Evolutionary conservation across 176 grass and related monocot genomes (phyloP), one percentile per base, ranked within the genome.

Genomic region (Phoenix roebelenii): DNA sequence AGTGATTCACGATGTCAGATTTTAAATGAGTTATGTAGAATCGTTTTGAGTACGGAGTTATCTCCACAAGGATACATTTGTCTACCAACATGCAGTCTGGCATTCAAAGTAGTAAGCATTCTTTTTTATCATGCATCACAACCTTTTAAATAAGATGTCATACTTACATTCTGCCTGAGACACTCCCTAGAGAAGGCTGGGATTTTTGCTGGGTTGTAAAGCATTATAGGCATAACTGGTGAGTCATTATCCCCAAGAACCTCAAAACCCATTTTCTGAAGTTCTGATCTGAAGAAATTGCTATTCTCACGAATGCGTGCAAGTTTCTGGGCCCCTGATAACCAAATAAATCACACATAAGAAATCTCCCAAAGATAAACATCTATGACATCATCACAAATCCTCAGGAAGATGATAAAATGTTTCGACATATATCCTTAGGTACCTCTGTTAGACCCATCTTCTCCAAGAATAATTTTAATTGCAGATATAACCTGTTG

Each of bases 121-220:
- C 29, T 30, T 30, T 25, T 30, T 30, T 0, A 30, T 30, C 4
- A 30, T 30, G 4, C 29, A 30, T 6, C 5, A 30, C 1, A 30
- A 30, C 29, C 29, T 30, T 3, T 30, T 32, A 9, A 32, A 32
- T 32, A 32, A 32, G 7, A 1, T 6, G 30, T 32, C 30, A 32
- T 6, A 76, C 87, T 82, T 74, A 98, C 87, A 69, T 88, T 80
- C 72, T 92, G 84, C 39, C 59, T 78, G 23, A 98, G 71, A 55
- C 93, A 92, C 56, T 98, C 93, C 65, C 93, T 81, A 20, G 87
- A 98, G 76, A 98, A 98, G 23, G 93, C 84, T 69, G 93, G 93
- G 59, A 98, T 91, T 84, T 98, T 89, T 73, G 84, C 93, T 72
- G 84, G 87, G 78, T 98, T 98, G 49, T 98, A 92, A 54, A 98